These are phyloP conservation scores for Leishmania braziliensis DNA, from an alignment of 208 protist genomes.

Conservation along the genomic window DNA sequence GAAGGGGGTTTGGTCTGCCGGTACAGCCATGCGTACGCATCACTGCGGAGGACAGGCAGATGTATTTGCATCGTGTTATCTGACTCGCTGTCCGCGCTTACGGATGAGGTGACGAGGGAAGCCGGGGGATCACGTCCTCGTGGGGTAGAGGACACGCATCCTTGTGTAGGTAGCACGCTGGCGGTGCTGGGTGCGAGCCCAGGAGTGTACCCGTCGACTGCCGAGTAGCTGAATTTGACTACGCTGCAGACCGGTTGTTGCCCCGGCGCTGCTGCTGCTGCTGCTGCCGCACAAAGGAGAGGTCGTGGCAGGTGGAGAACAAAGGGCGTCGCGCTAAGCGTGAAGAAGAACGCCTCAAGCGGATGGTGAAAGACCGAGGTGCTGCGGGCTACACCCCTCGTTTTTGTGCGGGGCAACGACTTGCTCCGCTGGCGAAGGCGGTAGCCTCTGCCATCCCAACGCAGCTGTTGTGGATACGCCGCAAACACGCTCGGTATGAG, in stretches of 20 bases:
- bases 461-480: conserved; percentile 33
- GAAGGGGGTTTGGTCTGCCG: conserved; percentile 34
- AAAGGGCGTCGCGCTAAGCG: conserved; percentile 20
- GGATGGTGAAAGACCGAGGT: conserved; percentile 36
- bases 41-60: conserved; percentile 13
- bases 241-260: not conserved
- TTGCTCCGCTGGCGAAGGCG: conserved; percentile 6
- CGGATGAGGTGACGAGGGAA: not conserved
- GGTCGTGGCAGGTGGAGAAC: conserved; percentile 15
- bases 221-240: conserved; percentile 12
- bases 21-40: conserved; percentile 23
- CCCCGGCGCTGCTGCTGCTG: not conserved
- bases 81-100: not conserved
- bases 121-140: not conserved
- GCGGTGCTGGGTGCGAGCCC: conserved; percentile 1
- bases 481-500: conserved; percentile 33
- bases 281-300: conserved; percentile 6
- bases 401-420: not conserved
- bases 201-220: conserved; percentile 5
- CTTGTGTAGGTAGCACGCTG: not conserved
- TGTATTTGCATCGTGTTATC: conserved; percentile 7
- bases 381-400: not conserved
- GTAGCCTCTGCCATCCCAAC: conserved; percentile 37
- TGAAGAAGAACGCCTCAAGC: conserved; percentile 43
- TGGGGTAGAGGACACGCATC: not conserved